phyloP scores from a whole-genome alignment of 768 basidiomycete genomes.

The Trametes meyenii region DNA sequence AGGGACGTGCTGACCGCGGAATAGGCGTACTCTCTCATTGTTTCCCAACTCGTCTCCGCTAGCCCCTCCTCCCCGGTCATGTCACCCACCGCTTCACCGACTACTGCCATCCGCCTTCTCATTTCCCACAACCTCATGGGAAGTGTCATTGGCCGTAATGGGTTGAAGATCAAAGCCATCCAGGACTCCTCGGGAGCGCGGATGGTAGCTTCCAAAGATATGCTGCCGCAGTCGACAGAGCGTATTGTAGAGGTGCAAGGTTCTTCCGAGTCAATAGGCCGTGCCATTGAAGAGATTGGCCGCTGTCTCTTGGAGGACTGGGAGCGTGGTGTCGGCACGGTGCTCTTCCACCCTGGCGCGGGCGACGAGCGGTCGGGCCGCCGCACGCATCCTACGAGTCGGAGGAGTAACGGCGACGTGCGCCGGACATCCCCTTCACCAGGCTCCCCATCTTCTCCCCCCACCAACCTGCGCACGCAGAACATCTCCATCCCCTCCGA shows the following conservation, averaged over 20 bases:
- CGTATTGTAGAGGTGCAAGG: slow-evolving; percentile 98
- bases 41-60: slow-evolving; percentile 84
- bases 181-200: slow-evolving; percentile 95
- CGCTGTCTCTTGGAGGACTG: slow-evolving; percentile 96
- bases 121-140: slow-evolving; percentile 99
- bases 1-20: slow-evolving; percentile 18
- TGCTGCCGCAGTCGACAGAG: slow-evolving; percentile 99
- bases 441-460: slow-evolving; percentile 52
- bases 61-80: slow-evolving; percentile 75
- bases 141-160: slow-evolving; percentile 93
- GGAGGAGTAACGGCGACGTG: slow-evolving; percentile 33
- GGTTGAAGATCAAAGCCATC: slow-evolving; percentile 98
- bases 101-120: slow-evolving; percentile 91
- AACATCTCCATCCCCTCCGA: slow-evolving; percentile 99
- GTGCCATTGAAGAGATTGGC: slow-evolving; percentile 94
- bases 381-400: slow-evolving; percentile 66
- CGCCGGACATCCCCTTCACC: slow-evolving; percentile 53
- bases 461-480: slow-evolving; percentile 91
- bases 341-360: slow-evolving; percentile 94
- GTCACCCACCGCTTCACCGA: slow-evolving; percentile 56
- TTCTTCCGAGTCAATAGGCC: slow-evolving; percentile 86
- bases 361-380: slow-evolving; percentile 72
- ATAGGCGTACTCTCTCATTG: slow-evolving; percentile 94
- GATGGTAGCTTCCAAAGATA: slow-evolving; percentile 99
- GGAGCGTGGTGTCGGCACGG: slow-evolving; percentile 92